Conservation (phyloP, 2,329 filamentous ascomycete genomes). For the Incumbomyces delicatus region DNA sequence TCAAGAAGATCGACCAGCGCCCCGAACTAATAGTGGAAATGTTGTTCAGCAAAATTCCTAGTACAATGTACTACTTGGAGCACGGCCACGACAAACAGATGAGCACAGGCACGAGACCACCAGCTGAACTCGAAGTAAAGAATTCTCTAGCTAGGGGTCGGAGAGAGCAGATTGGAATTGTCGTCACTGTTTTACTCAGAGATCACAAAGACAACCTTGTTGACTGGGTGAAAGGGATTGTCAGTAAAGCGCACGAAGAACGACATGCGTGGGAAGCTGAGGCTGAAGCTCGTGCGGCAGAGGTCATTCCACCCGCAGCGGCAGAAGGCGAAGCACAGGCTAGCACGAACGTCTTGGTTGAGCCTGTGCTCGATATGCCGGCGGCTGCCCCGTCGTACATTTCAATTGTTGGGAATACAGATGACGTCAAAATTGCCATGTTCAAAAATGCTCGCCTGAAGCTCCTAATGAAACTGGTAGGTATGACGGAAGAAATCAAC, state of each 20-base stretch:
- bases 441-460: conserved; percentile 85
- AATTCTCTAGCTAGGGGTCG: conserved; percentile 52
- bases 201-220: conserved; percentile 66
- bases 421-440: conserved; percentile 47
- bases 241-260: conserved; percentile 60
- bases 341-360: conserved; percentile 6
- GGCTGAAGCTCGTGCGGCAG: conserved; percentile 42
- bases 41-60: conserved; percentile 84
- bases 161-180: conserved; percentile 67
- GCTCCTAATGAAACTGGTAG: conserved; percentile 68
- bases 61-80: conserved; percentile 77
- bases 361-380: conserved; percentile 22
- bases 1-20: conserved; percentile 75
- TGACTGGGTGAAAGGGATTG: conserved; percentile 68
- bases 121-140: conserved; percentile 75
- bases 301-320: conserved; percentile 10
- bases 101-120: conserved; percentile 55
- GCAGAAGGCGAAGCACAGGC: conserved; percentile 17
- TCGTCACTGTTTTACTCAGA: conserved; percentile 68
- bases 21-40: conserved; percentile 83
- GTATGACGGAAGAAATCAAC: conserved; percentile 49
- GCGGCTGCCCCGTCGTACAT: conserved; percentile 12
- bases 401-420: conserved; percentile 34
- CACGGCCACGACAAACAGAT: conserved; percentile 80
- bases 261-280: conserved; percentile 68